phyloP scores from a whole-genome alignment of 164 flowering plant species.

The Macadamia integrifolia region DNA sequence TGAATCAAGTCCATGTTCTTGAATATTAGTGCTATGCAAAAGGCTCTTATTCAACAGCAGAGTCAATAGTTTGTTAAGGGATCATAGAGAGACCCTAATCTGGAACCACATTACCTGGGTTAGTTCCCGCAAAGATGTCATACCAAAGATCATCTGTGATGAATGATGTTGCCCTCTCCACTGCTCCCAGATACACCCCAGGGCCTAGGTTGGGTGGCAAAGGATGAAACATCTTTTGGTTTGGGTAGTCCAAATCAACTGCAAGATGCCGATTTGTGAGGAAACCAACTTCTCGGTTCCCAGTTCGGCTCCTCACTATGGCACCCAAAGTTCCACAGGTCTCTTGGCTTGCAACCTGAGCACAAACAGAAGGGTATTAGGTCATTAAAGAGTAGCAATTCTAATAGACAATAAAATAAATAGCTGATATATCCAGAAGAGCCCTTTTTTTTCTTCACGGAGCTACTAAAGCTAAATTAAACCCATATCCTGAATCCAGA shows the following conservation, averaged over 20 bases:
- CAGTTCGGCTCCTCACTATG: slow-evolving; percentile 93
- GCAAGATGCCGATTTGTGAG: slow-evolving; percentile 98
- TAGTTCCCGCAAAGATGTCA: slow-evolving; percentile 93
- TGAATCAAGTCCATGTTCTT: not conserved
- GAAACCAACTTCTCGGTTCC: slow-evolving; percentile 84
- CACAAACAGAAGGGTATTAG: slow-evolving; percentile 9
- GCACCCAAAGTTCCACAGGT: slow-evolving; percentile 98
- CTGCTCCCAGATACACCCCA: slow-evolving; percentile 95
- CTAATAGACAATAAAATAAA: not conserved
- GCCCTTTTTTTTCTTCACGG: not conserved
- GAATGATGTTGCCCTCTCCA: slow-evolving; percentile 98
- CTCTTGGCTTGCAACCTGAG: slow-evolving; percentile 95
- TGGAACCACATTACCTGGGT: slow-evolving; percentile 69
- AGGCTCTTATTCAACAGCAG: not conserved
- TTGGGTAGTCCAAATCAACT: slow-evolving; percentile 92
- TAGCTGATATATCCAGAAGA: not conserved
- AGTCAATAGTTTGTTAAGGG: not conserved
- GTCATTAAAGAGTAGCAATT: slow-evolving; percentile 4
- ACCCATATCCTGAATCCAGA: not conserved
- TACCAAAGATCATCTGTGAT: slow-evolving; percentile 99
- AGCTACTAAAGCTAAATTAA: not conserved
- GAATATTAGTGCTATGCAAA: not conserved
- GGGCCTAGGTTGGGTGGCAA: slow-evolving; percentile 98
- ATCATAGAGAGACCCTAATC: not conserved
- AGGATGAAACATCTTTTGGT: slow-evolving; percentile 99